A percentile compares a stretch with the other conserved stretches of the same genome.
Evolutionary conservation across 345 rosid species (phyloP).

Genomic region (Brassica napus): DNA sequence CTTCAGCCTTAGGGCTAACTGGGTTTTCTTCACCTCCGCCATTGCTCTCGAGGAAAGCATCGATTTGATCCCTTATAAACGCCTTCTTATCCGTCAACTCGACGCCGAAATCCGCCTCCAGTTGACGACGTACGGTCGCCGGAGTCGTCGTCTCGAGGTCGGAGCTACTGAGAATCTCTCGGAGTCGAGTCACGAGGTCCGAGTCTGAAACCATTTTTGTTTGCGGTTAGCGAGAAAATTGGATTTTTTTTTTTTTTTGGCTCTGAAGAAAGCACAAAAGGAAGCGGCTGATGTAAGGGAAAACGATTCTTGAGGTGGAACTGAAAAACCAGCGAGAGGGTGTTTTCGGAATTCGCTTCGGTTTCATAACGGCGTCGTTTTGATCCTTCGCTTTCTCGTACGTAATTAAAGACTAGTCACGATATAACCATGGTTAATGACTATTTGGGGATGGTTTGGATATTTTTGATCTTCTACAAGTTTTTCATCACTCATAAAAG

Average conservation of each 20-base stretch:
- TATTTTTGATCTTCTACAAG: background rate
- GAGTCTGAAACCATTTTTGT: slow-evolving; percentile 62
- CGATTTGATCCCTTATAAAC: slow-evolving; percentile 75
- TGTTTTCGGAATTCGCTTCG: background rate
- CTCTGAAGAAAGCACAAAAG: background rate
- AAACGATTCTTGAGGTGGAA: slow-evolving; percentile 24
- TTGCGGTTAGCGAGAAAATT: slow-evolving; percentile 8
- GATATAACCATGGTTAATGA: background rate
- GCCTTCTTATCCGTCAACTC: slow-evolving; percentile 65
- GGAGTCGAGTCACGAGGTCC: slow-evolving; percentile 72
- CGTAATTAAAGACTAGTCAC: background rate
- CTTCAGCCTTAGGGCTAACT: slow-evolving; percentile 31
- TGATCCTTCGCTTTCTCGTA: background rate
- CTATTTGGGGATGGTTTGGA: background rate
- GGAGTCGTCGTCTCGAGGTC: slow-evolving; percentile 82
- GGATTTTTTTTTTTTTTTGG: background rate
- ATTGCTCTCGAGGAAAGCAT: slow-evolving; percentile 54
- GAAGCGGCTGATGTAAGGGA: slow-evolving; percentile 31
- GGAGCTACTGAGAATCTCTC: slow-evolving; percentile 61
- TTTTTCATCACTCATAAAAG: background rate
- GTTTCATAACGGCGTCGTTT: slow-evolving; percentile 17
- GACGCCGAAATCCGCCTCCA: slow-evolving; percentile 61
- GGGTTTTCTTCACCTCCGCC: slow-evolving; percentile 32
- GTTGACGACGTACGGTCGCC: slow-evolving; percentile 65
- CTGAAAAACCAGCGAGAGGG: slow-evolving; percentile 4